Conservation (phyloP, 2,329 filamentous ascomycete genomes). For the Aspergillus brunneoviolaceus region DNA sequence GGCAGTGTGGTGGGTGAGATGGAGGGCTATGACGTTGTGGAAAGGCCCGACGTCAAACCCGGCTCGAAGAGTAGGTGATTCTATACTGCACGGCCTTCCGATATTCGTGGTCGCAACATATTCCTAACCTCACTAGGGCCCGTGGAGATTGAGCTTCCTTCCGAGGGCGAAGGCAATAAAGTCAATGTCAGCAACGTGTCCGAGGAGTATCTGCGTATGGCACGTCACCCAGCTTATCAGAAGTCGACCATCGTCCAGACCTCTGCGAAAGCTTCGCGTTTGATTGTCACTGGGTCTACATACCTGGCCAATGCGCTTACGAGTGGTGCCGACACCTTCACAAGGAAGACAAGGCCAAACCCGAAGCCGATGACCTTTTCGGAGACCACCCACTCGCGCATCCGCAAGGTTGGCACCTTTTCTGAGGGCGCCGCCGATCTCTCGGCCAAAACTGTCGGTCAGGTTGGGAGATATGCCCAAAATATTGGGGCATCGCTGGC, state of each 20-base stretch:
- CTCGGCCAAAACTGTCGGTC: conserved; percentile 81
- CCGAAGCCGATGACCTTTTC: conserved; percentile 83
- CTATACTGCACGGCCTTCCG: neutral
- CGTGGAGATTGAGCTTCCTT: conserved; percentile 49
- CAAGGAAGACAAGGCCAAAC: conserved; percentile 73
- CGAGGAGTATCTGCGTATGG: conserved; percentile 67
- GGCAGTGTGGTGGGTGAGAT: conserved; percentile 93
- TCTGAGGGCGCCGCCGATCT: conserved; percentile 75
- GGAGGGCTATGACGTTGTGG: conserved; percentile 76
- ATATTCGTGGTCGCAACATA: conserved; percentile 1
- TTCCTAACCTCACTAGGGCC: conserved; percentile 38
- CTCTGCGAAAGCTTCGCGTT: conserved; percentile 80
- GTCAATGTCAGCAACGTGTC: conserved; percentile 50
- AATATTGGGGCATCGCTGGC: conserved; percentile 78
- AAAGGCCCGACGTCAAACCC: conserved; percentile 70
- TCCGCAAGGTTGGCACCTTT: conserved; percentile 86
- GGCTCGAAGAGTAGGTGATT: conserved; percentile 79
- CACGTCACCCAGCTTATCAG: conserved; percentile 87
- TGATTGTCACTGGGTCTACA: conserved; percentile 85
- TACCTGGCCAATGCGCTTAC: conserved; percentile 76
- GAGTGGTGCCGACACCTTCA: conserved; percentile 75
- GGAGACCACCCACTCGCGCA: conserved; percentile 76
- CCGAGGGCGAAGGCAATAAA: conserved; percentile 47
- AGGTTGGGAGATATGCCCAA: conserved; percentile 80
- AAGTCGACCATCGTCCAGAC: conserved; percentile 83